Evolutionary conservation across 2,329 filamentous ascomycete species (phyloP), one percentile per base, ranked within the genome.

Genomic region (Colletotrichum agaves): DNA sequence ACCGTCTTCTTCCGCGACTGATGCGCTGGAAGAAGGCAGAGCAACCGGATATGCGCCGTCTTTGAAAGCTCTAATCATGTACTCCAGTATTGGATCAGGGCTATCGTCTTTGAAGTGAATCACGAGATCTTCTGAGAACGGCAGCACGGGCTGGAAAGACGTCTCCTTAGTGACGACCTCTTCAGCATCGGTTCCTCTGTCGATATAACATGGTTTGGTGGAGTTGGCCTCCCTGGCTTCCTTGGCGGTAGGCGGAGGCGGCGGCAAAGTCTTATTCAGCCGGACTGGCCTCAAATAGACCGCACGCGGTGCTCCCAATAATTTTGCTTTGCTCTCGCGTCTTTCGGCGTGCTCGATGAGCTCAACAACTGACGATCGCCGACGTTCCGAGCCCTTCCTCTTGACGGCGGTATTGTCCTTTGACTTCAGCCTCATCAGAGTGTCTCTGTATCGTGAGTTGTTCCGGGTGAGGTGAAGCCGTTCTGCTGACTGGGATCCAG

Each of bases 111-210:
- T 83, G 62, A 90, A 82, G 50, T 86, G 80, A 23, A 91, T 78
- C 2, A 89, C 80, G 1, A 89, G 73, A 68, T 90, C 85, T 72
- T 90, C 88, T 0, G 80, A 72, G 46, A 87, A 75, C 0, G 85
- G 82, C 21, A 90, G 78, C 0, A 88, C 80, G 1, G 84, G 78
- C 37, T 81, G 77, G 43, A 82, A 81, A 0, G 73, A 61, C 15
- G 73, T 65, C 8, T 75, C 61, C 7, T 67, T 44, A 13, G 71
- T 69, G 1, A 69, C 27, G 13, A 74, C 61, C 7, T 77, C 71
- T 6, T 73, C 74, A 1, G 77, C 75, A 72, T 83, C 79, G 5
- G 50, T 61, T 11, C 39, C 44, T 27, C 52, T 10, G n/a, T 41
- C 50, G 15, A 39, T 37, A 23, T 62, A 68, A 5, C 10, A 73